Evolutionary conservation across 2,329 filamentous ascomycete genomes (phyloP).

Genomic region (Colletotrichum karsti): DNA sequence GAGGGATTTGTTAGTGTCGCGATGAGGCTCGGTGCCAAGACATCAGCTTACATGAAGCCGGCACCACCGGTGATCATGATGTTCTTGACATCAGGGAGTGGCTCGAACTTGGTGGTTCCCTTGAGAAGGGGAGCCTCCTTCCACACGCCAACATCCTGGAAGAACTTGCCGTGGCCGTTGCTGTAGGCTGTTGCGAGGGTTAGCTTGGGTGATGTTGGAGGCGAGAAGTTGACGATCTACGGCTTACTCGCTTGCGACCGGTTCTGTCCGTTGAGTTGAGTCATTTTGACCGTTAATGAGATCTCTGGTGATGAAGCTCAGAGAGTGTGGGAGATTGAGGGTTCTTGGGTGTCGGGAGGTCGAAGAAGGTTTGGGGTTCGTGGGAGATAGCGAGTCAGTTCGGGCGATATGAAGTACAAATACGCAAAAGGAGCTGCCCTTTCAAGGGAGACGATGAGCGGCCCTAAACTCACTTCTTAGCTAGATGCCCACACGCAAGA

Average conservation of each 20-base stretch:
- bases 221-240: background rate
- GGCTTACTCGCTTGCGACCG: conserved; percentile 10
- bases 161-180: conserved; percentile 49
- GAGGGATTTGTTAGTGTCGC: conserved; percentile 22
- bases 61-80: conserved; percentile 87
- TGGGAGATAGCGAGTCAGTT: conserved; percentile 15
- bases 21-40: background rate
- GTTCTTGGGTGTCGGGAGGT: conserved; percentile 9
- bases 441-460: conserved; percentile 17
- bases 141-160: conserved; percentile 72
- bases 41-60: conserved; percentile 78
- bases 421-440: conserved; percentile 11
- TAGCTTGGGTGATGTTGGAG: background rate
- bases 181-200: conserved; percentile 31
- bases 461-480: conserved; percentile 13
- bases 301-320: background rate
- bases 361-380: conserved; percentile 8
- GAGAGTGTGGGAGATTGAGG: background rate
- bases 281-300: conserved; percentile 5
- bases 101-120: conserved; percentile 76
- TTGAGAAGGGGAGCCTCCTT: conserved; percentile 74
- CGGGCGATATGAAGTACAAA: conserved; percentile 25
- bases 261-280: conserved; percentile 22
- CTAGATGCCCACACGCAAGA: conserved; percentile 14
- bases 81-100: conserved; percentile 75